Base-by-base conservation (phyloP, 139 green algal genomes). In the Micromonas pusilla region DNA sequence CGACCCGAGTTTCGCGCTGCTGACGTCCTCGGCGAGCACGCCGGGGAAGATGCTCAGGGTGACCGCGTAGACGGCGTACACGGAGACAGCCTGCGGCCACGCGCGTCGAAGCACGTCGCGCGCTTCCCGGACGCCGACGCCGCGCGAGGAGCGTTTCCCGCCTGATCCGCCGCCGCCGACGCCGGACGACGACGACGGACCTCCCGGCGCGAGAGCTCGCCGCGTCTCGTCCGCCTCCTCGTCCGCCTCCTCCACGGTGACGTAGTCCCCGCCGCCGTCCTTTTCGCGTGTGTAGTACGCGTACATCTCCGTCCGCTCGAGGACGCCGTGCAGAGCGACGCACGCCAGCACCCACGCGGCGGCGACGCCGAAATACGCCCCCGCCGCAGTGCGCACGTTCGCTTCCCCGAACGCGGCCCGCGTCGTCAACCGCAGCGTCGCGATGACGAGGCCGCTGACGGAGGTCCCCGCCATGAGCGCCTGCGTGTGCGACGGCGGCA, bases 31-130 rank as follows among this genome's bases (percentile, higher is more conserved):
- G 0, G 90, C 87, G 33, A 97, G 77, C 20, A 97, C 88, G 0
- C 93, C 93, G 0, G 93, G 93, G 70, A 97, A 97, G 53, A 97
- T 95, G 68, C 83, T 85, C 21, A 97, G 79, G 0, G 93, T 97
- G 0, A 91, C 80, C 45, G 28, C 28, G 70, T 73, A 73, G 19
- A 2, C 66, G 16, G 65, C 16, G n/a, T 5, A 16, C 25, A 74
- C 66, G 13, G 28, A 5, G 21, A 74, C 60, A 5, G 66, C 66
- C 19, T 52, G 66, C 5, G 60, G 28, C 21, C 34, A 57, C 19
- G 25, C 68, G 19, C n/a, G 45, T 21, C 70, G 80, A 19, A 74
- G 26, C 26, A 83, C 20, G 13, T 33, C 32, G 33, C 73, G 33
- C 1, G 71, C 63, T 23, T 9, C 72, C 2, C 66, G n/a, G 34